Conservation (phyloP, 2,329 filamentous ascomycete species). For the Xylariomycetidae sp. region DNA sequence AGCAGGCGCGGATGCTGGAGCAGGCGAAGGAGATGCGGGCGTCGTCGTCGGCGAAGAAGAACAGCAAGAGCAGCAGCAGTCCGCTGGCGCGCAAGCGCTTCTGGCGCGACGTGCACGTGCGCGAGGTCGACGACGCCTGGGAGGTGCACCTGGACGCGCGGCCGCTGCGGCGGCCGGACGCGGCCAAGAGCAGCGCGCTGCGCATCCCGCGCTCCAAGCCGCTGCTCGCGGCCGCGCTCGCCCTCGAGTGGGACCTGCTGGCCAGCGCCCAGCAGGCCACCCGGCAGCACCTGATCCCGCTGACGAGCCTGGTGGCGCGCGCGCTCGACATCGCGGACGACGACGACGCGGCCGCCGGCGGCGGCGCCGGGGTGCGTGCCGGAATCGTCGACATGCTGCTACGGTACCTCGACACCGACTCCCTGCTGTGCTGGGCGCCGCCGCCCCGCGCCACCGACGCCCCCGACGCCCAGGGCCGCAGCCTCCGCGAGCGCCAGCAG, state of each 20-base stretch:
- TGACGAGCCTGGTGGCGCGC: slow-evolving; percentile 79
- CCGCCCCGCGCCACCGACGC: slow-evolving; percentile 44
- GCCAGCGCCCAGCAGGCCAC: slow-evolving; percentile 76
- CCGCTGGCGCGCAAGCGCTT: slow-evolving; percentile 63
- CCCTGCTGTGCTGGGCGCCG: slow-evolving; percentile 80
- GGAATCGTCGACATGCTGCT: slow-evolving; percentile 64
- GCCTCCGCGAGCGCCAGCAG: slow-evolving; percentile 67
- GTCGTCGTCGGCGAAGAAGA: slow-evolving; percentile 10
- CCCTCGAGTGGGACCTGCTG: slow-evolving; percentile 88
- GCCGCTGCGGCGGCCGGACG: slow-evolving; percentile 70
- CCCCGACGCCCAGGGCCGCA: slow-evolving; percentile 36
- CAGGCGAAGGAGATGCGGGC: slow-evolving; percentile 42
- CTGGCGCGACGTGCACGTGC: slow-evolving; percentile 78
- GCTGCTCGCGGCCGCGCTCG: slow-evolving; percentile 77
- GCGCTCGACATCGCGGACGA: slow-evolving; percentile 74
- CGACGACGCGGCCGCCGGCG: slow-evolving; percentile 44
- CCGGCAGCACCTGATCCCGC: slow-evolving; percentile 79
- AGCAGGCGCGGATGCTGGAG: slow-evolving; percentile 50
- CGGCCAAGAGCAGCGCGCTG: slow-evolving; percentile 66
- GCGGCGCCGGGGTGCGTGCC: slow-evolving; percentile 43
- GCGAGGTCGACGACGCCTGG: slow-evolving; percentile 54
- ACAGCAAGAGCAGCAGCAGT: slow-evolving; percentile 1
- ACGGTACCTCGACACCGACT: slow-evolving; percentile 88
- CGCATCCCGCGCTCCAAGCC: slow-evolving; percentile 69
- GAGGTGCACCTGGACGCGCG: slow-evolving; percentile 71